Conservation (phyloP, 2,329 filamentous ascomycete genomes). For the Macrophomina phaseolina region DNA sequence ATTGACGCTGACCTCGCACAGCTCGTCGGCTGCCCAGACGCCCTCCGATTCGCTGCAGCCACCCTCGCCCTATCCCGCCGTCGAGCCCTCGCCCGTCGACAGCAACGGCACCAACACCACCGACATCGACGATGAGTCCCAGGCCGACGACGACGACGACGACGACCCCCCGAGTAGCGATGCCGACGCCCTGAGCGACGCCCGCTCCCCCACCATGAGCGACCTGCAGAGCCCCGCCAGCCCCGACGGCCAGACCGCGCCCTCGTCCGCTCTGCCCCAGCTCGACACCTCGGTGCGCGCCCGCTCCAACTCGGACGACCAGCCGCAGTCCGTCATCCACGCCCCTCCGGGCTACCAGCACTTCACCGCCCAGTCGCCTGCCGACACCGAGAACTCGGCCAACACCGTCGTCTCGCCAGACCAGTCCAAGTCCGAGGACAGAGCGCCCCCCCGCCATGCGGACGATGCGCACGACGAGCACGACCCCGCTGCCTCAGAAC, state of each 20-base stretch:
- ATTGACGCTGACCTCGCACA: slow-evolving; percentile 25
- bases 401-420: slow-evolving; percentile 40
- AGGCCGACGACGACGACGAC: slow-evolving; percentile 59
- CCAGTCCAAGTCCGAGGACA: slow-evolving; percentile 3
- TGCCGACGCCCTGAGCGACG: slow-evolving; percentile 42
- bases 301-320: slow-evolving; percentile 69
- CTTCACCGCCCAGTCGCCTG: slow-evolving; percentile 56
- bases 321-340: slow-evolving; percentile 89
- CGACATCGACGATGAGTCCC: slow-evolving; percentile 78
- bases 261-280: slow-evolving; percentile 43
- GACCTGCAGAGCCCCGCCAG: slow-evolving; percentile 44
- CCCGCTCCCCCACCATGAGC: slow-evolving; percentile 34
- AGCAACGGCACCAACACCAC: slow-evolving; percentile 84
- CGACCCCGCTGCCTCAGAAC: slow-evolving; percentile 4
- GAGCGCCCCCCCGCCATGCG: not conserved
- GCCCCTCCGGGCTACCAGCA: slow-evolving; percentile 80
- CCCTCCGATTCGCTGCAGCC: slow-evolving; percentile 54
- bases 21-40: slow-evolving; percentile 14
- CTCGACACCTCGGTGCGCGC: slow-evolving; percentile 52
- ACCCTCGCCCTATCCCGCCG: slow-evolving; percentile 63
- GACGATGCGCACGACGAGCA: slow-evolving; percentile 7
- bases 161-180: slow-evolving; percentile 42
- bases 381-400: slow-evolving; percentile 36
- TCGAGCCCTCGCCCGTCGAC: slow-evolving; percentile 83
- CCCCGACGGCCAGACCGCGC: slow-evolving; percentile 32